Base-by-base conservation (phyloP, 495 filamentous ascomycete species). In the Margaritispora aquatica region DNA sequence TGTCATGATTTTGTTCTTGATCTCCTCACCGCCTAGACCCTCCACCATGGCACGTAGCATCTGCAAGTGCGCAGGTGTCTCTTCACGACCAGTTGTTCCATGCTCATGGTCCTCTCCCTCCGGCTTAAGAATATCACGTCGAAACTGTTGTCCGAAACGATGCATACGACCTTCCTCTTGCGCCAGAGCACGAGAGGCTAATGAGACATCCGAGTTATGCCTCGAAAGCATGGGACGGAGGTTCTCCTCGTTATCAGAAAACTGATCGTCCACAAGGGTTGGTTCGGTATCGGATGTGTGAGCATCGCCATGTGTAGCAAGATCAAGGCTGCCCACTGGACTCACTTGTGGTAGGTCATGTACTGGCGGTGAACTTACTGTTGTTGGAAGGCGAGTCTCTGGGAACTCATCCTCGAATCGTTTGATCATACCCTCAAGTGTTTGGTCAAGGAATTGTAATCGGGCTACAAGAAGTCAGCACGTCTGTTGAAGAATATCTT, bases 381-480 rank as follows among this genome's bases (percentile, higher is more conserved):
- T 51, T 10, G 47, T 34, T 15, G 60, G 62, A 57, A 92, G 71
- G 15, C 90, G 84, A 1, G 87, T 93, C 67, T 97, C 94, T 11
- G 94, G 94, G 66, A 90, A 98, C 72, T 96, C 92, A 66, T 93
- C 86, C 68, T 97, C 94, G 62, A 98, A 98, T 20, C 94, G 89
- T 66, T 88, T 83, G 68, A 97, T 96, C 75, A 98, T 96, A 61
- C 84, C 83, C 61, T 89, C 81, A 7, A 98, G 81, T 1, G 94
- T 97, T 53, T 88, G 78, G 65, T 96, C 92, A 26, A 98, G 82
- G 79, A 96, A 96, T 50, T 89, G 80, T 23, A 98, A 84, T 59
- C 89, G 88, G 44, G 85, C 88, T 92, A 56, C 21, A 54, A 44
- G 13, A 4, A 23, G 51, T 75, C 68, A 75, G 69, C 53, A 38